Evolutionary conservation across 495 filamentous ascomycete species (phyloP), one percentile per base, ranked within the genome.

Genomic region (Pseudevernia furfuracea): DNA sequence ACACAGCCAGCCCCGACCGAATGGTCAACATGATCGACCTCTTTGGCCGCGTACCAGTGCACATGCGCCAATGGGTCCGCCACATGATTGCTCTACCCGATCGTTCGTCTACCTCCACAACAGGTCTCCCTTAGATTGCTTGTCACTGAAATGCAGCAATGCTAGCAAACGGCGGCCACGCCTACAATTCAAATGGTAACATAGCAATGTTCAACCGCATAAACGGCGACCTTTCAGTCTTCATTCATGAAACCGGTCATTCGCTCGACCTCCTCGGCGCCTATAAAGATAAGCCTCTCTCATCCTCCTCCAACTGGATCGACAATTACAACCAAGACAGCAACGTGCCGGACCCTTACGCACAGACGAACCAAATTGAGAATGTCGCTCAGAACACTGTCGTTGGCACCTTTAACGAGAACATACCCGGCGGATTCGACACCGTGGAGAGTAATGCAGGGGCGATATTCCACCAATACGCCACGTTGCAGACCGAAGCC

Each of bases 351-450:
- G 68, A 67, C 58, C 39, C 56, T 30, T 75, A 75, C 41, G 66
- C 68, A 17, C 67, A 68, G 34, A 69, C 68, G 52, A 58, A 56
- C 44, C 68, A 63, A 49, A 25, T 59, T 12, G 74, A 77, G 62
- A 66, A 75, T 62, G 61, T 77, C 23, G 74, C 73, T 4, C 72
- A 77, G 66, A 65, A 67, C 25, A 72, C 70, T 19, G 67, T 72
- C 30, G 52, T 74, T 74, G 17, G 71, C 68, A 9, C 60, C 73
- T 19, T 75, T n/a, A n/a, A 66, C 58, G 63, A 53, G 49, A 69
- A 72, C 4, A 73, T 76, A 4, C 69, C 71, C 21, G 70, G 68
- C 36, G 74, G 73, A 12, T 62, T 72, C n/a, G 59, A 55, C 30
- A 49, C 43, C 10, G 59, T 69, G 53, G 66, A 69, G 57, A n/a